phyloP scores from a whole-genome alignment of 2,329 filamentous ascomycete genomes.

The Verticillium klebahnii region DNA sequence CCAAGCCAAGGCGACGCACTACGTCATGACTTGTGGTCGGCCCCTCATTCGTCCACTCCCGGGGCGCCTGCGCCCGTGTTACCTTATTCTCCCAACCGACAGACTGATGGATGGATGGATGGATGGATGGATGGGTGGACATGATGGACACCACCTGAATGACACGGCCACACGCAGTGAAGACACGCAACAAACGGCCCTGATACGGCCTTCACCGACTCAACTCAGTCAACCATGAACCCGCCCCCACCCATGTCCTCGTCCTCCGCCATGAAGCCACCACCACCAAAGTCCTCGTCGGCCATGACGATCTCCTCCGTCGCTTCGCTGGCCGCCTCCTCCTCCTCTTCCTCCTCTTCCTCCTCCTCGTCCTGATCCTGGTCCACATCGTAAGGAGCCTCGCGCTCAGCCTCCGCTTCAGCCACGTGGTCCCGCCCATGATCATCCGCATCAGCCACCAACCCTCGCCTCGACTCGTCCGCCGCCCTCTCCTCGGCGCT shows the following conservation, averaged over 20 bases:
- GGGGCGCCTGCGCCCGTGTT: background rate
- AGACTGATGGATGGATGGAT: no score
- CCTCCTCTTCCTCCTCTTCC: constrained; percentile 20
- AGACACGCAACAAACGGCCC: no score
- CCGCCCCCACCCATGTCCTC: constrained; percentile 41
- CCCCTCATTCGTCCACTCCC: background rate
- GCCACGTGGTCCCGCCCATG: constrained; percentile 29
- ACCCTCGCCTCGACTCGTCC: constrained; percentile 20
- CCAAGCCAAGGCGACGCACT: background rate
- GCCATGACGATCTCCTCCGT: constrained; percentile 39
- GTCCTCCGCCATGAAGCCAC: constrained; percentile 38
- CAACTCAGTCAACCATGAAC: constrained; percentile 32
- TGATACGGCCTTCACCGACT: no score
- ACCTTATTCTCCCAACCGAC: background rate
- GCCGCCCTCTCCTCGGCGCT: constrained; percentile 40
- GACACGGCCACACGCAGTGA: no score
- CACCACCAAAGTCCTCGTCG: constrained; percentile 39
- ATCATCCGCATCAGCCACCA: background rate
- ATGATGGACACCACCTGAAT: no score
- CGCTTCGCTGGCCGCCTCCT: constrained; percentile 32
- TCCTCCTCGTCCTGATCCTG: background rate
- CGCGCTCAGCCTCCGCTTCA: background rate
- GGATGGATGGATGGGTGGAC: no score
- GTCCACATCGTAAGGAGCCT: constrained; percentile 16
- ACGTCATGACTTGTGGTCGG: background rate